phyloP scores from a whole-genome alignment of 2,329 filamentous ascomycete species.

The Lasiodiplodia hormozganensis region DNA sequence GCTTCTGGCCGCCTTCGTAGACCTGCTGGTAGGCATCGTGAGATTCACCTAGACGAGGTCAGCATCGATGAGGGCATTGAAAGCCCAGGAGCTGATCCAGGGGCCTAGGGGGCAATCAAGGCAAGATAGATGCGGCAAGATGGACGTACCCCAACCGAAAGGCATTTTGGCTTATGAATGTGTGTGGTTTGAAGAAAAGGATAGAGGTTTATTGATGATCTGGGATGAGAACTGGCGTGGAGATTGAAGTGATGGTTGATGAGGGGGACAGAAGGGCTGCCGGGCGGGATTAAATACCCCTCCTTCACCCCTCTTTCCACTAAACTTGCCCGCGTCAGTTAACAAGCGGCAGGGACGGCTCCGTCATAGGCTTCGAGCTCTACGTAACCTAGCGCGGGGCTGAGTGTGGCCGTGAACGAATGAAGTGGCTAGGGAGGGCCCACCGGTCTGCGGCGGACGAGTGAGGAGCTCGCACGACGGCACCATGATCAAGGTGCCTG shows the following conservation, averaged over 20 bases:
- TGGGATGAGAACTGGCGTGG: not conserved
- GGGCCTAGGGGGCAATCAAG: not conserved
- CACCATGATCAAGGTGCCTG: slow-evolving; percentile 26
- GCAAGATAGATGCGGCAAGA: not conserved
- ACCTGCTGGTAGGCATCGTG: slow-evolving; percentile 63
- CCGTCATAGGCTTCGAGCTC: slow-evolving; percentile 6
- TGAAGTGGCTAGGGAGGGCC: slow-evolving; percentile 15
- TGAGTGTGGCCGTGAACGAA: not conserved
- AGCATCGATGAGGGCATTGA: slow-evolving; percentile 15
- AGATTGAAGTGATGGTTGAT: slow-evolving; percentile 20
- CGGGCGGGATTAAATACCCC: slow-evolving; percentile 26
- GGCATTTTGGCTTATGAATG: slow-evolving; percentile 45
- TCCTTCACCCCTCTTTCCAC: not conserved
- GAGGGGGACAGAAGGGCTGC: slow-evolving; percentile 5
- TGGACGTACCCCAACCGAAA: slow-evolving; percentile 52
- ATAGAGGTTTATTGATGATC: not conserved
- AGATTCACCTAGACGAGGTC: slow-evolving; percentile 53
- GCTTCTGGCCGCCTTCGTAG: slow-evolving; percentile 57
- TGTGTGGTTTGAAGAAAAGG: not conserved
- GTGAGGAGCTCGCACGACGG: slow-evolving; percentile 12
- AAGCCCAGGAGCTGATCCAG: not conserved
- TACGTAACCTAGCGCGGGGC: slow-evolving; percentile 28
- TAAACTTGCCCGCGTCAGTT: not conserved
- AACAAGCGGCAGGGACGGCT: not conserved
- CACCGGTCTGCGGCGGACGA: slow-evolving; percentile 4